Evolutionary conservation across 2,329 filamentous ascomycete genomes (phyloP).

Genomic region (Curvularia lunata): DNA sequence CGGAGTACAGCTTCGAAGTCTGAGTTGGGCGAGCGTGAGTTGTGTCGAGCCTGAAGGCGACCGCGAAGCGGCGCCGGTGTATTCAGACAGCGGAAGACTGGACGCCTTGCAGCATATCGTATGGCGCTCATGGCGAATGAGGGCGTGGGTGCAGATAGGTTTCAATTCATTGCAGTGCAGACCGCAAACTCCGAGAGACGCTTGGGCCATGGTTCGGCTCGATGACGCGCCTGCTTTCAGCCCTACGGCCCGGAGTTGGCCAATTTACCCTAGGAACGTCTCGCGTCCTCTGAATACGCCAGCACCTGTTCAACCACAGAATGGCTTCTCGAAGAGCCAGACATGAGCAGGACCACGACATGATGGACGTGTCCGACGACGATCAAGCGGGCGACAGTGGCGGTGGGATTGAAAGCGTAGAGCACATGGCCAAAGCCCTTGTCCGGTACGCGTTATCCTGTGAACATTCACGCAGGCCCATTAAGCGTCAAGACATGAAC

Average conservation of each 20-base stretch:
- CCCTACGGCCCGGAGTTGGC: slow-evolving; percentile 13
- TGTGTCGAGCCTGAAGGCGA: slow-evolving; percentile 24
- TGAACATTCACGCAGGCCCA: slow-evolving; percentile 64
- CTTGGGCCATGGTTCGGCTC: slow-evolving; percentile 13
- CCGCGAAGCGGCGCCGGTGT: slow-evolving; percentile 22
- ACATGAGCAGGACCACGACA: slow-evolving; percentile 31
- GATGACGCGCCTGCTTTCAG: slow-evolving; percentile 22
- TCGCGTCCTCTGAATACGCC: background rate
- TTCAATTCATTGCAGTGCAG: slow-evolving; percentile 2
- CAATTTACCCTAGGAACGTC: background rate
- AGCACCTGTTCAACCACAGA: background rate
- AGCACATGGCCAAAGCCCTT: slow-evolving; percentile 64
- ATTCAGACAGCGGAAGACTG: slow-evolving; percentile 39
- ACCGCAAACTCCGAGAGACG: slow-evolving; percentile 13
- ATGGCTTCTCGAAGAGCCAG: slow-evolving; percentile 13
- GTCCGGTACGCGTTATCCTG: slow-evolving; percentile 66
- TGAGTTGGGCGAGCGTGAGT: slow-evolving; percentile 23
- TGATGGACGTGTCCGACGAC: slow-evolving; percentile 19
- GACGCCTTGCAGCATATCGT: slow-evolving; percentile 40
- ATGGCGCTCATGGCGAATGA: slow-evolving; percentile 36
- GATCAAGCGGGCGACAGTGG: slow-evolving; percentile 33
- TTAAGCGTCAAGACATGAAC: slow-evolving; percentile 64
- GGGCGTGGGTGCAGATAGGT: background rate
- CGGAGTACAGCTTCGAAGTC: slow-evolving; percentile 25
- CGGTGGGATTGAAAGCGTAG: slow-evolving; percentile 21